These are phyloP conservation scores for Mycena polygramma DNA, from an alignment of 768 basidiomycete genomes.

Conservation along the genomic window DNA sequence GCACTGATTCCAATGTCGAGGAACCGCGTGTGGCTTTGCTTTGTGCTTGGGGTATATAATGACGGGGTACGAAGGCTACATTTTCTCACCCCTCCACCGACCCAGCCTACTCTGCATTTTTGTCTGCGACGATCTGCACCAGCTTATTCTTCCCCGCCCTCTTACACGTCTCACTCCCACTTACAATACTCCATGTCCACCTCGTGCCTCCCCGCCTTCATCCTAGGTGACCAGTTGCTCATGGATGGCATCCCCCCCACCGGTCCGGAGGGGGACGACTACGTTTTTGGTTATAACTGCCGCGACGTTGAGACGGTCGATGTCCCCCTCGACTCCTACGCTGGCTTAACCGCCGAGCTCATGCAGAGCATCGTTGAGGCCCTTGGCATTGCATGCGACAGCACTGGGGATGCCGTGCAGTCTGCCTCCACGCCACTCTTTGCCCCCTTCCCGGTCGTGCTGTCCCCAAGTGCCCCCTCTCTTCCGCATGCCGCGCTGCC, in stretches of 20 bases:
- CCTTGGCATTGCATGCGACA: background rate
- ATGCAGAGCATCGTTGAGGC: no score
- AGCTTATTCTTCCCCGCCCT: background rate
- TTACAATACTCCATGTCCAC: background rate
- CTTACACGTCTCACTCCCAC: background rate
- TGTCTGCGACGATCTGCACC: constrained; percentile 2
- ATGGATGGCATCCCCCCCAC: background rate
- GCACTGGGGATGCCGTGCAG: background rate
- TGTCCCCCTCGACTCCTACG: background rate
- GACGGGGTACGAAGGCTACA: background rate
- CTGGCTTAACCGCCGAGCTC: no score
- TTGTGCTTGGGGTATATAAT: background rate
- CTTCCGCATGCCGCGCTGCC: no score
- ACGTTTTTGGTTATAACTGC: background rate
- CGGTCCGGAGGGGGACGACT: background rate
- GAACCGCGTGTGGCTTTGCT: background rate
- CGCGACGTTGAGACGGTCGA: background rate
- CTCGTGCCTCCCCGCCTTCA: background rate
- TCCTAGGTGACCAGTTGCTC: background rate
- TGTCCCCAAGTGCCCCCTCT: no score
- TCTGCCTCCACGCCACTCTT: background rate
- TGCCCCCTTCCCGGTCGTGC: background rate
- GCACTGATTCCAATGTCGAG: background rate
- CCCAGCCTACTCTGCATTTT: background rate
- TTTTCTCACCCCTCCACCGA: no score